Evolutionary conservation across 2,329 filamentous ascomycete genomes (phyloP), one percentile per base, ranked within the genome.

Genomic region (Fusarium bactridioides): DNA sequence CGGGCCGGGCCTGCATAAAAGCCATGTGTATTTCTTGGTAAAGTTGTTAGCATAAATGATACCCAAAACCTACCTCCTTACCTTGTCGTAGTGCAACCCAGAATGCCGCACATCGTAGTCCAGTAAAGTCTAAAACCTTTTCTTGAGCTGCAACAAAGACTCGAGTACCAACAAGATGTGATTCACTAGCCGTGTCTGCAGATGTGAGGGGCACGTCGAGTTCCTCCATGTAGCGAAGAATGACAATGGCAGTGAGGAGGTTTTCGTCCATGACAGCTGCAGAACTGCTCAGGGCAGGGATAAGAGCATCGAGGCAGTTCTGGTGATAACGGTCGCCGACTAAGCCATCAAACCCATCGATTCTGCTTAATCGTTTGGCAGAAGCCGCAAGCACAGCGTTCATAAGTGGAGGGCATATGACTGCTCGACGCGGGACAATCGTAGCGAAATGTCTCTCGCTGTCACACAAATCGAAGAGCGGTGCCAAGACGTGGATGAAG

Each of bases 21-120:
- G 78, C 76, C 76, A 78, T 78, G 43, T 79, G 76, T 35, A 79
- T 78, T 45, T 79, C 78, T 47, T 78, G 78, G 12, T 71, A 16
- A 8, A 25, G 6, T 25, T 35, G n/a, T 51, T 21, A 37, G 48
- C 18, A 6, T 7, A 15, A 3, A 25, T 6, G 19, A 37, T 2
- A 18, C 10, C 16, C 9, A 53, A 25, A 53, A 4, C 9, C 5
- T 11, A 7, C 3, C 1, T 25, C 3, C 48, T 53, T 37, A 25
- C 48, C 48, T 53, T 53, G 48, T 2, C 48, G 70, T 5, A 79
- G 63, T 4, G 76, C 78, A 4, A 78, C 70, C 78, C 76, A 79
- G 43, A 79, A 79, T 3, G 77, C 75, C 7, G 78, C 77, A 3
- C 77, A 68, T 0, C 77, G 76, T 7, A 79, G 69, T 10, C 77